Evolutionary conservation across 164 flowering plant genomes (phyloP).

Genomic region (Vitis amurensis): DNA sequence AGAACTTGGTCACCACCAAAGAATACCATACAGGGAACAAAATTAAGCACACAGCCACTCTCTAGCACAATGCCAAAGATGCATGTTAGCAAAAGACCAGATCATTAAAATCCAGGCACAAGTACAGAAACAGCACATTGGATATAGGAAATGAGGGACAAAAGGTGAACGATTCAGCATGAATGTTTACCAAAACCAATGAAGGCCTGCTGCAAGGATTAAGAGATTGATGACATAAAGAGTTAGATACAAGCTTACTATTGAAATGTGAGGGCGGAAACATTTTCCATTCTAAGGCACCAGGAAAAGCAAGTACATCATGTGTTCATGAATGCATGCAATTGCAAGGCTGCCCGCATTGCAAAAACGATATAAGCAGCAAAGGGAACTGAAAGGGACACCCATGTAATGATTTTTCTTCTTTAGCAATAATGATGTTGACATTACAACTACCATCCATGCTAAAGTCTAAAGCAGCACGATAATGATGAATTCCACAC

Average conservation of each 20-base stretch:
- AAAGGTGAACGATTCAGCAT: not conserved
- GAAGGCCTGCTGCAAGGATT: not conserved
- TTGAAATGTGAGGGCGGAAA: not conserved
- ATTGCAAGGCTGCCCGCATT: slow-evolving; percentile 8
- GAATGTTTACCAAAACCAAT: not conserved
- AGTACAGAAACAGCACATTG: not conserved
- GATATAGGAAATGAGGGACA: not conserved
- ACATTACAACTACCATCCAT: slow-evolving; percentile 35
- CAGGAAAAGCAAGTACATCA: slow-evolving; percentile 13
- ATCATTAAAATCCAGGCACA: not conserved
- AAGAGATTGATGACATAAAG: not conserved
- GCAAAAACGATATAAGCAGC: slow-evolving; percentile 10
- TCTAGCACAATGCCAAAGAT: too few species aligned
- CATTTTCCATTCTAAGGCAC: not conserved
- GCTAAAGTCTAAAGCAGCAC: slow-evolving; percentile 30
- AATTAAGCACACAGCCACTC: too few species aligned
- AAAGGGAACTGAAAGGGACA: slow-evolving; percentile 23
- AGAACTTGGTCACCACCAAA: too few species aligned
- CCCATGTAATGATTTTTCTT: slow-evolving; percentile 14
- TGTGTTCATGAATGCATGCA: slow-evolving; percentile 16
- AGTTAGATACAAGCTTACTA: not conserved
- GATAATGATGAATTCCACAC: slow-evolving; percentile 16
- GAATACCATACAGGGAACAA: too few species aligned
- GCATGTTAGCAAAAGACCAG: too few species aligned
- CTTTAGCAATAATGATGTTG: slow-evolving; percentile 27